Conservation (phyloP, 208 protist species). For the Angomonas ambiguus region DNA sequence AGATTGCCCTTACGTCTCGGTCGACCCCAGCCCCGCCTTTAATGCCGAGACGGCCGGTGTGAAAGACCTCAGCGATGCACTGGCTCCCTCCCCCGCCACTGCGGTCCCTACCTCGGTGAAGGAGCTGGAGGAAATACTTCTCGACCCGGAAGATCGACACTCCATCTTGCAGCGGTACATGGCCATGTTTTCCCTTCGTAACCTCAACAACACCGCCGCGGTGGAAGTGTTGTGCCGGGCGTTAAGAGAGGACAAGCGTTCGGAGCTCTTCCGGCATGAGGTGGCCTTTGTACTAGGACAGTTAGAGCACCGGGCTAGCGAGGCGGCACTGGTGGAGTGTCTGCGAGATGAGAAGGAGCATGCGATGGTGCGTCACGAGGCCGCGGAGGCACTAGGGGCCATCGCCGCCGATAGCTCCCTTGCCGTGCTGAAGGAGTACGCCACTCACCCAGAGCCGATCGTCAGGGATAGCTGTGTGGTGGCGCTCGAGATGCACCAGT, state of each 20-base stretch:
- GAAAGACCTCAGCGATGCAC: neutral
- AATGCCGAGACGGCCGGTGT: constrained; percentile 6
- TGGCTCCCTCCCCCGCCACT: constrained; percentile 13
- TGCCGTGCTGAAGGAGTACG: constrained; percentile 55
- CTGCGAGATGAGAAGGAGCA: constrained; percentile 86
- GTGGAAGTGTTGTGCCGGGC: constrained; percentile 77
- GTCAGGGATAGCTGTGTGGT: constrained; percentile 83
- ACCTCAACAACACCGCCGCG: constrained; percentile 67
- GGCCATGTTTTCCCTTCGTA: constrained; percentile 95
- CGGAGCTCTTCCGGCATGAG: constrained; percentile 96
- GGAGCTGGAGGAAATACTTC: constrained; percentile 59
- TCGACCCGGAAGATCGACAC: constrained; percentile 53
- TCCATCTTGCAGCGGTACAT: constrained; percentile 93
- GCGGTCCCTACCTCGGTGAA: constrained; percentile 34
- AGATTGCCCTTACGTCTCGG: constrained; percentile 74
- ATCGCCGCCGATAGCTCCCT: constrained; percentile 84
- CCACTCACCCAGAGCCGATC: constrained; percentile 68
- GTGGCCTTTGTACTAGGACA: constrained; percentile 97
- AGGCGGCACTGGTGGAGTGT: constrained; percentile 54
- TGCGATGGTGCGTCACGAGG: constrained; percentile 97
- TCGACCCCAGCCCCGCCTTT: constrained; percentile 92
- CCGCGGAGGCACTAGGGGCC: constrained; percentile 96
- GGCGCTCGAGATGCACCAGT: constrained; percentile 85
- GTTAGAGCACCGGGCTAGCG: constrained; percentile 82
- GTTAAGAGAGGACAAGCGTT: constrained; percentile 81